These are phyloP conservation scores for Penicillium paneum DNA, from an alignment of 2,329 filamentous ascomycete species.

Conservation along the genomic window DNA sequence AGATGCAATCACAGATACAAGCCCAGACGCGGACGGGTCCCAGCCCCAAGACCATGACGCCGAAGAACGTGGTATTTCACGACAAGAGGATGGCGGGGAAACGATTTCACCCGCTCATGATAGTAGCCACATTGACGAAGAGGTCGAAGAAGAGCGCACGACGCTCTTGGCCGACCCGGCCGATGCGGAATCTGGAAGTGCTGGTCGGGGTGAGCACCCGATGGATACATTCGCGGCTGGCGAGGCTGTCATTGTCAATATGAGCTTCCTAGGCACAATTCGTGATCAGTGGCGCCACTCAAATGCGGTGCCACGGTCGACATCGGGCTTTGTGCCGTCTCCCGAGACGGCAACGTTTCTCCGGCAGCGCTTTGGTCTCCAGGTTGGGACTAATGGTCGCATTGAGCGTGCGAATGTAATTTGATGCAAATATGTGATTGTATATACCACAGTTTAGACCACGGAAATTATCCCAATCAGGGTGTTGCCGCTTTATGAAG, in stretches of 20 bases:
- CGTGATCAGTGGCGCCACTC: slow-evolving; percentile 41
- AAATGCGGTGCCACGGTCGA: slow-evolving; percentile 19
- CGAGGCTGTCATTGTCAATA: slow-evolving; percentile 37
- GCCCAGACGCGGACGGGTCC: slow-evolving; percentile 8
- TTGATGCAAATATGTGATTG: not conserved
- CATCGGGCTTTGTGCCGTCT: slow-evolving; percentile 29
- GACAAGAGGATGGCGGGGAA: slow-evolving; percentile 34
- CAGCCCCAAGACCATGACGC: slow-evolving; percentile 54
- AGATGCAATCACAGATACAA: slow-evolving; percentile 23
- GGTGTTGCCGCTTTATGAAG: too few relatives aligned
- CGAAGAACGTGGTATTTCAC: slow-evolving; percentile 57
- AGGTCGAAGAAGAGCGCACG: slow-evolving; percentile 29
- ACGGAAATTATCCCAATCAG: too few relatives aligned
- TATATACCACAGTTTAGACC: too few relatives aligned
- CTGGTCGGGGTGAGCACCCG: slow-evolving; percentile 32
- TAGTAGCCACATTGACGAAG: slow-evolving; percentile 17
- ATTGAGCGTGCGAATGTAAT: slow-evolving; percentile 28
- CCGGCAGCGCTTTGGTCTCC: slow-evolving; percentile 38
- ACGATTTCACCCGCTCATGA: slow-evolving; percentile 43
- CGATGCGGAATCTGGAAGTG: slow-evolving; percentile 19
- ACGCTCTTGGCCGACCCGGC: slow-evolving; percentile 36
- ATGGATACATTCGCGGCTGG: slow-evolving; percentile 40
- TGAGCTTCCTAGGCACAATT: slow-evolving; percentile 36
- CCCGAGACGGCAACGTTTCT: slow-evolving; percentile 38
- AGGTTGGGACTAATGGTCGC: slow-evolving; percentile 35